Evolutionary conservation across 352 stramenopile genomes (phyloP), one percentile per base, ranked within the genome.

Genomic region (Pythium volutum): DNA sequence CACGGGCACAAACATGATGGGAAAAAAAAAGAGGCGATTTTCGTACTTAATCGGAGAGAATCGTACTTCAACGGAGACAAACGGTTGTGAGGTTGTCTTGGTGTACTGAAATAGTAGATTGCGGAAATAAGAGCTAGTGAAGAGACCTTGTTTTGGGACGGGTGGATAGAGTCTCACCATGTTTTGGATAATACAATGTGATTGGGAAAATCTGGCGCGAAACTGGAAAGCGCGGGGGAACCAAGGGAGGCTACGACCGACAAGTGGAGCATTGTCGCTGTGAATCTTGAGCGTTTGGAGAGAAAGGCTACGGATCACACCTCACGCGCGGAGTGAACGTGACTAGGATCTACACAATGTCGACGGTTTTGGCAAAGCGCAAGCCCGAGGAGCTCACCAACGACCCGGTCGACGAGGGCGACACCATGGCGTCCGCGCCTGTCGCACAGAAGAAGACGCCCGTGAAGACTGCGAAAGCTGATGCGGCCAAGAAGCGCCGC

Each of bases 181-280:
- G 7, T 43, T 43, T 16, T 43, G 36, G n/a, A n/a, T 20, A 22
- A 20, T 20, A 3, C 11, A 43, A 1, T n/a, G 6, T 20, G 36
- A 43, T 43, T 43, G 36, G 36, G 31, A 36, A 11, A 43, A 54
- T 62, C 22, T 62, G 55, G 55, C 55, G 55, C 55, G 55, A 62
- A 62, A 62, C 18, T 1, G 31, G 18, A 62, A 53, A 62, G 55
- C 55, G 55, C 55, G 58, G 41, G 27, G 31, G 4, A 36, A 11
- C n/a, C n/a, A 36, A 36, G 26, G 33, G 6, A 16, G 12, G 16
- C 16, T 20, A 16, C 36, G 36, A 20, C 5, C 36, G 36, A 42
- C 36, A 20, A 20, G 5, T n/a, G n/a, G n/a, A 12, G 3, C 16
- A 15, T 15, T 12, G 36, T 5, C 36, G 12, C 36, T 7, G 12